Conservation (phyloP, 2,329 filamentous ascomycete species). For the Fusarium sp. region DNA sequence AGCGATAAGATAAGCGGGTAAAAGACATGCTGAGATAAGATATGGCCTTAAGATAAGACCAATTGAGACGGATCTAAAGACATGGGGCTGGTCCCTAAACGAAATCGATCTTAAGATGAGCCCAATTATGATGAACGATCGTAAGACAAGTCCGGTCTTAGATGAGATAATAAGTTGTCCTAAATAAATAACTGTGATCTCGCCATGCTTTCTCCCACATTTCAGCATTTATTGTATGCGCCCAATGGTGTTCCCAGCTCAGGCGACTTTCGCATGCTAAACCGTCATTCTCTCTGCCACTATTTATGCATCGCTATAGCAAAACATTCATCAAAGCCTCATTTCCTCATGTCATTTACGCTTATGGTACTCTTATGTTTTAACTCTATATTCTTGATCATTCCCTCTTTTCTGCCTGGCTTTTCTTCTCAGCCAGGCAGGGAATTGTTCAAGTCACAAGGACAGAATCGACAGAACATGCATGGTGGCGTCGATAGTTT, state of each 20-base stretch:
- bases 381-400: rapidly evolving
- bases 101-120: background rate
- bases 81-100: too few species aligned
- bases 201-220: background rate
- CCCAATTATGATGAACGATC: too few species aligned
- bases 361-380: rapidly evolving
- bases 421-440: too few species aligned
- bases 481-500: background rate
- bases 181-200: background rate
- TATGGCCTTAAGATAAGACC: too few species aligned
- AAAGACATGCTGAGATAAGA: rapidly evolving
- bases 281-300: rapidly evolving
- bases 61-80: too few species aligned
- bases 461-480: background rate
- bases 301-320: background rate
- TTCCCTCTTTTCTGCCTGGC: background rate
- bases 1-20: background rate
- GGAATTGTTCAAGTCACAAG: background rate
- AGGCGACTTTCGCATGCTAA: background rate
- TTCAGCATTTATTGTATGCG: too few species aligned
- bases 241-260: background rate
- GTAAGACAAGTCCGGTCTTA: too few species aligned
- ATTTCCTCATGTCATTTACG: background rate
- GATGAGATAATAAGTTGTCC: background rate
- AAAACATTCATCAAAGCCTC: background rate